Conservation (phyloP, 768 basidiomycete species). For the Boletus edulis region DNA sequence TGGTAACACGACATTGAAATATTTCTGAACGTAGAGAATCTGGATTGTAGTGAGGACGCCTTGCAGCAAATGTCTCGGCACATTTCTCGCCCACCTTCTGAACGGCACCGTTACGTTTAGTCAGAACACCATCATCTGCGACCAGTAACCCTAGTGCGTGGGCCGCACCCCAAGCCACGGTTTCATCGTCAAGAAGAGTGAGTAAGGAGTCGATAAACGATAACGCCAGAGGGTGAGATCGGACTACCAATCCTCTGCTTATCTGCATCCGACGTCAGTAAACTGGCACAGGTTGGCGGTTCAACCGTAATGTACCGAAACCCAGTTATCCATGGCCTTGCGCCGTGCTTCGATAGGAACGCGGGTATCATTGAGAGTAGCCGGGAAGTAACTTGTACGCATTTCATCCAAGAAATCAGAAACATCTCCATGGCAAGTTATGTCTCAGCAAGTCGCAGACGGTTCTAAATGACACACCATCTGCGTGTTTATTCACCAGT, state of each 20-base stretch:
- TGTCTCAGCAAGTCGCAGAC: background rate
- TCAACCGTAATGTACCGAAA: slow-evolving; percentile 52
- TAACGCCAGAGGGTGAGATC: slow-evolving; percentile 60
- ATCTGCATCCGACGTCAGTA: slow-evolving; percentile 45
- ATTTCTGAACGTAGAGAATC: slow-evolving; percentile 75
- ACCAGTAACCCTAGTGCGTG: slow-evolving; percentile 69
- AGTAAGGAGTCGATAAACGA: slow-evolving; percentile 64
- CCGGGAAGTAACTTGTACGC: slow-evolving; percentile 48
- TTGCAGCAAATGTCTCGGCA: background rate
- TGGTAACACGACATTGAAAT: slow-evolving; percentile 69
- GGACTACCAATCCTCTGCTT: slow-evolving; percentile 74
- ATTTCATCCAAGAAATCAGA: slow-evolving; percentile 42
- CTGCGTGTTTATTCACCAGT: slow-evolving; percentile 74
- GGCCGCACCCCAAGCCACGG: slow-evolving; percentile 71
- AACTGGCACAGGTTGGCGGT: background rate
- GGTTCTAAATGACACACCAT: slow-evolving; percentile 44
- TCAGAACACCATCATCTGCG: slow-evolving; percentile 59
- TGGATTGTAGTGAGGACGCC: slow-evolving; percentile 28
- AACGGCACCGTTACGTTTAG: slow-evolving; percentile 75
- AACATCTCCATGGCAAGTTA: slow-evolving; percentile 38
- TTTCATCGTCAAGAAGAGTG: slow-evolving; percentile 62
- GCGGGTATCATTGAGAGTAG: slow-evolving; percentile 39
- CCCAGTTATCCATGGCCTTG: slow-evolving; percentile 58
- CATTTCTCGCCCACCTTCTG: slow-evolving; percentile 55
- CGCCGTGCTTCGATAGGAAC: slow-evolving; percentile 39